These are phyloP conservation scores for Athelia psychrophila DNA, from an alignment of 1,284 basidiomycete genomes.

Conservation along the genomic window DNA sequence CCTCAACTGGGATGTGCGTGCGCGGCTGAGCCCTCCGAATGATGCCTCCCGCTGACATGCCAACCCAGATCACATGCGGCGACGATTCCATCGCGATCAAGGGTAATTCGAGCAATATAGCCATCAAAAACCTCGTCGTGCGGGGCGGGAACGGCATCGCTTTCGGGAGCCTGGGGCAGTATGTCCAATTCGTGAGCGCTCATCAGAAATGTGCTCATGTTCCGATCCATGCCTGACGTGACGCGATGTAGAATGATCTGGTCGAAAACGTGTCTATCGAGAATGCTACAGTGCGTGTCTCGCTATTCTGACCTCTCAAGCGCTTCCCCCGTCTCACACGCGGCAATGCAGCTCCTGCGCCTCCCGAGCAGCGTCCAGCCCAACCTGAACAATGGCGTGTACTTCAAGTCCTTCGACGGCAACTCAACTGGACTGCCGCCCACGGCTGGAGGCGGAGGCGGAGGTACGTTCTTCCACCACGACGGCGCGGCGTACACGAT, in stretches of 20 bases:
- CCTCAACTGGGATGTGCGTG: constrained; percentile 47
- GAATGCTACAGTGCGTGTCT: constrained; percentile 38
- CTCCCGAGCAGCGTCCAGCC: constrained; percentile 48
- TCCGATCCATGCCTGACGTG: neutral
- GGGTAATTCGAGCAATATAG: constrained; percentile 59
- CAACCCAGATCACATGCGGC: constrained; percentile 46
- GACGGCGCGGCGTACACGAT: neutral
- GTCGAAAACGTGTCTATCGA: constrained; percentile 56
- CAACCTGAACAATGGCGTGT: constrained; percentile 53
- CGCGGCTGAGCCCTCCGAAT: neutral
- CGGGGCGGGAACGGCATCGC: constrained; percentile 65
- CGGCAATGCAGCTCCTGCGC: constrained; percentile 36
- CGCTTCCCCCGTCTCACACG: neutral
- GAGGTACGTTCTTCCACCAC: constrained; percentile 27
- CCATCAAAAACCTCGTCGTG: constrained; percentile 49
- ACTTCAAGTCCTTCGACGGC: constrained; percentile 66
- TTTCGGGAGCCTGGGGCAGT: constrained; percentile 63
- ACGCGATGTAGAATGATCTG: constrained; percentile 41
- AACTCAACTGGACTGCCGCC: constrained; percentile 54
- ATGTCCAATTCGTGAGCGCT: constrained; percentile 44
- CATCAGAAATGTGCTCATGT: neutral
- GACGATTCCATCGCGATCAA: constrained; percentile 71
- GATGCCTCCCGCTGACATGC: neutral
- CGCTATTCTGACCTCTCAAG: neutral
- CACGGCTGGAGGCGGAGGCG: constrained; percentile 60